Conservation (phyloP, 129 eudicot genomes). For the Ambrosia trifida region DNA sequence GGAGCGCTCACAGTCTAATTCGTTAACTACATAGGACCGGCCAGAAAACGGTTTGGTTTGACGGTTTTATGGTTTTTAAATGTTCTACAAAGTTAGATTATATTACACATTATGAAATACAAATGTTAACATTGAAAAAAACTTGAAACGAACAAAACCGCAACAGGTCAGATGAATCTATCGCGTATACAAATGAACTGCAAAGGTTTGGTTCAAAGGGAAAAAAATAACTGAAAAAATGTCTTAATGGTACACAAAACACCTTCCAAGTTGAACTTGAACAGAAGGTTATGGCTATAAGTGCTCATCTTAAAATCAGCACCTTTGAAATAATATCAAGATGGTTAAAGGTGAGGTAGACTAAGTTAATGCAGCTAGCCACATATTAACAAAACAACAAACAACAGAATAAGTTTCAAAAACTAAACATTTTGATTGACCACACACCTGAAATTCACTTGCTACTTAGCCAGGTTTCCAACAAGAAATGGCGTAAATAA, state of each 20-base stretch:
- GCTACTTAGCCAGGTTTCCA: slow-evolving; percentile 60
- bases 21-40: too few relatives aligned
- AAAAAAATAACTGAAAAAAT: not conserved
- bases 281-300: not conserved
- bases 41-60: too few relatives aligned
- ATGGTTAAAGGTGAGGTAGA: not conserved
- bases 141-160: not conserved
- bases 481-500: slow-evolving; percentile 62
- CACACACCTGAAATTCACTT: not conserved
- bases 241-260: not conserved
- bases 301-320: not conserved
- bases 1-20: not conserved
- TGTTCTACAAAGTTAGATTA: too few relatives aligned
- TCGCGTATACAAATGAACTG: not conserved
- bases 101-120: too few relatives aligned
- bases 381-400: not conserved
- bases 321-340: not conserved
- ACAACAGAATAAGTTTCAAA: too few relatives aligned
- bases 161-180: not conserved
- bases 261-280: not conserved
- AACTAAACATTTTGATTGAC: not conserved
- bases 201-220: not conserved
- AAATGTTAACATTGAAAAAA: too few relatives aligned
- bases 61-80: too few relatives aligned
- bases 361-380: slow-evolving; percentile 13